Evolutionary conservation across 495 filamentous ascomycete genomes (phyloP).

Genomic region (Daldinia grandis): DNA sequence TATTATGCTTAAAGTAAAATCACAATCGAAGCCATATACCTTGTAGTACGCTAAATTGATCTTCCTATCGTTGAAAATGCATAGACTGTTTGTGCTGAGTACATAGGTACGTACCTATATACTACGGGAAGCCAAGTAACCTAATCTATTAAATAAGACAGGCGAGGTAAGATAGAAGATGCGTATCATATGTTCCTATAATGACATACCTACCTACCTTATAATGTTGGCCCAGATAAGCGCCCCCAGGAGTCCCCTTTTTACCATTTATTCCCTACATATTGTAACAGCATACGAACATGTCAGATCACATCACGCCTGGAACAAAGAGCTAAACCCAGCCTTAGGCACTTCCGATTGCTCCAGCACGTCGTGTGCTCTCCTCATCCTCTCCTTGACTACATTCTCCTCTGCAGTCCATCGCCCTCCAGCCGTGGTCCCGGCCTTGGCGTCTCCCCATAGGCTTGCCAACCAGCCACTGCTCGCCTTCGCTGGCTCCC

Average conservation of each 20-base stretch:
- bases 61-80: neutral
- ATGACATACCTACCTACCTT: too few relatives aligned
- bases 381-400: constrained; percentile 56
- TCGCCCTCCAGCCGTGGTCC: constrained; percentile 40
- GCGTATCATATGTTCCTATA: neutral
- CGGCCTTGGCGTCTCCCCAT: constrained; percentile 51
- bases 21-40: neutral
- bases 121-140: neutral
- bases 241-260: neutral
- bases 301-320: constrained; percentile 40
- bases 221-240: neutral
- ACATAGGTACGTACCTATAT: neutral
- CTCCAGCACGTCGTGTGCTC: constrained; percentile 56
- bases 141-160: neutral
- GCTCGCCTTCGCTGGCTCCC: constrained; percentile 19
- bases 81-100: neutral
- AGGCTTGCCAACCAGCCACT: constrained; percentile 46
- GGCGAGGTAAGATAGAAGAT: neutral
- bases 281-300: neutral
- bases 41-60: neutral
- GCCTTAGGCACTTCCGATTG: constrained; percentile 52
- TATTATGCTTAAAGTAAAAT: neutral
- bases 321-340: constrained; percentile 50
- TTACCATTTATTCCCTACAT: neutral
- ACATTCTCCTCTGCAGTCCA: constrained; percentile 64